Base-by-base conservation (phyloP, 78 protist species). In the Dictyostelium brefeldianum region DNA sequence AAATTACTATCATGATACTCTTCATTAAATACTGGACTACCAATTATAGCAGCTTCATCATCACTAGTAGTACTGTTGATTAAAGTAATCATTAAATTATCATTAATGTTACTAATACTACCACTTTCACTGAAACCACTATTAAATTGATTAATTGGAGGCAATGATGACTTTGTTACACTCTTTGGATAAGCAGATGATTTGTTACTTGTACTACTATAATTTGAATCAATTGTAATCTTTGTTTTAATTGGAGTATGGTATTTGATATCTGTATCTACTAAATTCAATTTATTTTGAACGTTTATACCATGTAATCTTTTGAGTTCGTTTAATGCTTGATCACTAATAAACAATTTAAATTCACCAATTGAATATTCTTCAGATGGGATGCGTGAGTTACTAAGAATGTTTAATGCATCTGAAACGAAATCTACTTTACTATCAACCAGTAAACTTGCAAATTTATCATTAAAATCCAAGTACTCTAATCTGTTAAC, bases 361-460 rank as follows among this genome's bases (percentile, higher is more conserved):
- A 29, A 67, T 67, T 67, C 18, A 67, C 75, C 75, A 31, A 67
- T 31, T 17, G 75, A 67, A 31, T 67, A 67, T 12, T 31, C 18
- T 1, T 12, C 41, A 31, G 75, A 10, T 31, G 27, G 5, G 17
- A 67, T 67, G 31, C 15, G 27, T 15, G 48, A 25, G 5, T 4
- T 11, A 14, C 15, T 0, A 29, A 67, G 15, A 67, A 67, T 67
- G 17, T 4, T 31, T 18, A 29, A 20, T 31, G 75, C 14, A 31
- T 67, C 75, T 18, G 27, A 29, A 29, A 67, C 2, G 5, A 67
- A 31, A 31, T 15, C 36, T 27, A 6, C 75, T 5, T n/a, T 67
- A 14, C 22, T 62, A 5, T 15, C 75, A 27, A 27, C 36, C 31
- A 67, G 15, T 31, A 67, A 67, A 67, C 7, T 3, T 31, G 27